Conservation (phyloP, 2,329 filamentous ascomycete species). For the Aphanocladium album region DNA sequence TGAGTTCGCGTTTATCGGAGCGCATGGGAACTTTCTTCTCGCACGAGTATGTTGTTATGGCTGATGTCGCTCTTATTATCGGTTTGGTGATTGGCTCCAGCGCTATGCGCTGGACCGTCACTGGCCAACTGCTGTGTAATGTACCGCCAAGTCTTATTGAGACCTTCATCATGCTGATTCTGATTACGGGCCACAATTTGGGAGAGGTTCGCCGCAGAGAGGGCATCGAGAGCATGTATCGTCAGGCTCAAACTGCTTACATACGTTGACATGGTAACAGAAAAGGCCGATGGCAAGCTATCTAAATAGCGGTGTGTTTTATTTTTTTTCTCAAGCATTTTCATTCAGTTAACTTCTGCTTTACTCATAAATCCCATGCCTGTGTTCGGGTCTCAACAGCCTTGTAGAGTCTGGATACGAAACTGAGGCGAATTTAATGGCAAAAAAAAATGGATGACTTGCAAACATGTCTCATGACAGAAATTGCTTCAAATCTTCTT, state of each 20-base stretch:
- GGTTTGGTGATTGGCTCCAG: conserved; percentile 19
- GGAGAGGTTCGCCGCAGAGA: conserved; percentile 18
- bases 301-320: background rate
- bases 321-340: too few species aligned
- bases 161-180: conserved; percentile 23
- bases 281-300: background rate
- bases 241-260: conserved; percentile 32
- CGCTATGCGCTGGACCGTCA: conserved; percentile 20
- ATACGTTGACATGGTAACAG: conserved; percentile 31
- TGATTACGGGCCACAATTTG: conserved; percentile 21
- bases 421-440: too few species aligned
- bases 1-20: conserved; percentile 17
- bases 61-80: conserved; percentile 17
- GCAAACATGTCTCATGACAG: too few species aligned
- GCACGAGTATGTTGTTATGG: conserved; percentile 18
- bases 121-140: conserved; percentile 22
- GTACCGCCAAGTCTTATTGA: conserved; percentile 21
- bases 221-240: conserved; percentile 32
- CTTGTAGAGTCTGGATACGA: too few species aligned
- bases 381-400: too few species aligned
- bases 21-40: conserved; percentile 19
- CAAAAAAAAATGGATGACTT: too few species aligned
- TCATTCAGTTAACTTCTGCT: too few species aligned
- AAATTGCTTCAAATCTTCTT: too few species aligned
- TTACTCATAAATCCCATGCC: too few species aligned